Evolutionary conservation across 306 rosid genomes (phyloP), one percentile per base, ranked within the genome.

Genomic region (Macrotyloma uniflorum): DNA sequence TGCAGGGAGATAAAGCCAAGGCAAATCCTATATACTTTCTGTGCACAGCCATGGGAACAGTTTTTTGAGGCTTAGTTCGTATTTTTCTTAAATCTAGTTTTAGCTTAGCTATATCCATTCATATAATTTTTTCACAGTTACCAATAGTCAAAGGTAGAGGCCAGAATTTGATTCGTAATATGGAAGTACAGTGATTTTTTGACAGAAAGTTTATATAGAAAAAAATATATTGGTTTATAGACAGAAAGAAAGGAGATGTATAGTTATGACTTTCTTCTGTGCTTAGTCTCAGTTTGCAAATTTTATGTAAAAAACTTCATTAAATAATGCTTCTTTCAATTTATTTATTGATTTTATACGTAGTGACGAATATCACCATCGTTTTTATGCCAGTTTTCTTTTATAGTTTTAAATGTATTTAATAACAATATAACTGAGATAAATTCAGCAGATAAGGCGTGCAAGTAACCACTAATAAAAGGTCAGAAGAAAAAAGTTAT

Each of bases 1-100:
- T 83, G 81, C 79, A 83, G 87, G 81, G 19, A 74, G 24, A 69
- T 32, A 58, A 59, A 18, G 10, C 8, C 12, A 50, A 78, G 69
- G 67, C 61, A 35, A 67, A 69, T 72, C 18, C 35, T 45, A 45
- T 45, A 45, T 59, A 73, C 74, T 65, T 66, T 72, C 66, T 12
- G 38, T 65, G 30, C 22, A 72, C 74, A 75, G 20, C 43, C 12
- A 50, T 62, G 45, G 75, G 54, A 70, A 71, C 28, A 55, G 20
- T 67, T 14, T 14, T 38, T 51, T 2, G 32, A 61, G 64, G 53
- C 3, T 11, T 20, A 16, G 45, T 67, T 74, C 18, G 42, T 54
- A 4, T 62, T 61, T 36, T 12, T 6, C 35, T 5, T 40, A 8
- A 24, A 16, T 70, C 7, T 24, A 23, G 46, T 28, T 24, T 57